A percentile compares a stretch with the other conserved stretches of the same genome.
These are phyloP conservation scores for Extremus antarcticus DNA, from an alignment of 495 filamentous ascomycete genomes.

Conservation along the genomic window DNA sequence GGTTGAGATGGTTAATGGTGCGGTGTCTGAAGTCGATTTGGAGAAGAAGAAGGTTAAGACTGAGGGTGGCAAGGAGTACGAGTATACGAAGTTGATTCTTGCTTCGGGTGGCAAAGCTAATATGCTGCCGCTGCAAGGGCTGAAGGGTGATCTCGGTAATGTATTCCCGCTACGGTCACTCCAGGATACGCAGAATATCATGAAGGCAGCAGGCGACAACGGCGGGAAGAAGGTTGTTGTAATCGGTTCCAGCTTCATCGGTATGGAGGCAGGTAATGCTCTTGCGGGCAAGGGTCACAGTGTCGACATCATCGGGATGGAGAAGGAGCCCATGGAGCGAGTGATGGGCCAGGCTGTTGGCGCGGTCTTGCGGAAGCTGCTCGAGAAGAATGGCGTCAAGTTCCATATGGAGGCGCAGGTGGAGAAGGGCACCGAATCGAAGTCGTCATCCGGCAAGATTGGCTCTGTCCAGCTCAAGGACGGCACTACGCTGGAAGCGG, in stretches of 20 bases:
- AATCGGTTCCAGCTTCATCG: conserved; percentile 86
- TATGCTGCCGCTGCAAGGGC: conserved; percentile 68
- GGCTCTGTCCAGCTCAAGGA: conserved; percentile 78
- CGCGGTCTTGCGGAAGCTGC: conserved; percentile 58
- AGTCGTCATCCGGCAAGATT: conserved; percentile 52
- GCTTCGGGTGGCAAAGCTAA: conserved; percentile 75
- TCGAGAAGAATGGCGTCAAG: conserved; percentile 78
- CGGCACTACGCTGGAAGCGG: conserved; percentile 71
- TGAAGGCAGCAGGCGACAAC: conserved; percentile 59
- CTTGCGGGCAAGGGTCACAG: conserved; percentile 59
- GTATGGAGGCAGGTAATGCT: conserved; percentile 86
- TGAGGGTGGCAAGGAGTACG: conserved; percentile 52
- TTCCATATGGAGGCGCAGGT: conserved; percentile 75
- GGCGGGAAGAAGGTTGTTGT: conserved; percentile 87
- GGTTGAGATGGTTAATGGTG: conserved; percentile 63
- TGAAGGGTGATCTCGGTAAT: conserved; percentile 69
- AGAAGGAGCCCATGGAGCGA: conserved; percentile 72
- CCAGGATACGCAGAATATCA: conserved; percentile 63
- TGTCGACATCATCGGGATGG: conserved; percentile 91
- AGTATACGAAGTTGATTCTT: conserved; percentile 81
- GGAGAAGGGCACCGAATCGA: conserved; percentile 64
- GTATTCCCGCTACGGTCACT: conserved; percentile 74
- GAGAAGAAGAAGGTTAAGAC: conserved; percentile 57
- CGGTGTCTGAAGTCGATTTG: conserved; percentile 71
- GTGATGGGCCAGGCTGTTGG: conserved; percentile 78